Conservation (phyloP, 2,329 filamentous ascomycete genomes). For the Botrytis aclada region DNA sequence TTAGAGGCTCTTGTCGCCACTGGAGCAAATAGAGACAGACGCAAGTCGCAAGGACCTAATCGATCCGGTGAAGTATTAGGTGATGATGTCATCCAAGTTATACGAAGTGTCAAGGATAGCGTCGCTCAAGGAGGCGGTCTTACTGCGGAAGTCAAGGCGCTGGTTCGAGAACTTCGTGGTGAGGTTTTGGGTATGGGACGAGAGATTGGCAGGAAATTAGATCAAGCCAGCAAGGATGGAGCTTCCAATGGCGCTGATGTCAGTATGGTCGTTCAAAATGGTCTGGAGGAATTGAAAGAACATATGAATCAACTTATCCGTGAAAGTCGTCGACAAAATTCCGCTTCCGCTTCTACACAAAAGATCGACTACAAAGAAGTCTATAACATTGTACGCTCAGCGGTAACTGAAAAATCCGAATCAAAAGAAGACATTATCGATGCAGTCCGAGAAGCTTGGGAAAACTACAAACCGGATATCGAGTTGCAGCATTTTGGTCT, state of each 20-base stretch:
- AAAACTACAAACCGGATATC: slow-evolving; percentile 91
- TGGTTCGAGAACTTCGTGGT: slow-evolving; percentile 84
- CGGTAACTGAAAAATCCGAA: slow-evolving; percentile 55
- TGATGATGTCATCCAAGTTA: slow-evolving; percentile 78
- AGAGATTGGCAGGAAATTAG: slow-evolving; percentile 83
- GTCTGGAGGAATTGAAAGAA: slow-evolving; percentile 75
- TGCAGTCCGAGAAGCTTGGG: slow-evolving; percentile 87
- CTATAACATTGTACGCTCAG: slow-evolving; percentile 78
- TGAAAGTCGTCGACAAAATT: slow-evolving; percentile 69
- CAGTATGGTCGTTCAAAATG: slow-evolving; percentile 72
- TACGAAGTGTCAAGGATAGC: slow-evolving; percentile 87
- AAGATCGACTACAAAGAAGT: slow-evolving; percentile 75
- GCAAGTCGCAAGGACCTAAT: slow-evolving; percentile 9
- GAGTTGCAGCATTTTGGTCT: slow-evolving; percentile 86
- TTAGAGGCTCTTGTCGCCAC: slow-evolving; percentile 34
- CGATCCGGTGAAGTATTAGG: slow-evolving; percentile 52
- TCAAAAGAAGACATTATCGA: slow-evolving; percentile 79
- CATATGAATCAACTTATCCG: slow-evolving; percentile 78
- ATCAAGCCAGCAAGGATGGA: slow-evolving; percentile 57
- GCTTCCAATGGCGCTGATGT: slow-evolving; percentile 54
- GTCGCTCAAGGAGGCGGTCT: slow-evolving; percentile 84
- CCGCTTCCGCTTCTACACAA: slow-evolving; percentile 60
- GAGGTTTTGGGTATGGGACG: slow-evolving; percentile 94
- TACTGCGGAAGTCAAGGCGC: slow-evolving; percentile 86
- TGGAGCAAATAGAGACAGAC: slow-evolving; percentile 33